Conservation (phyloP, 441 rosid genomes). For the Erodium chrysanthum region DNA sequence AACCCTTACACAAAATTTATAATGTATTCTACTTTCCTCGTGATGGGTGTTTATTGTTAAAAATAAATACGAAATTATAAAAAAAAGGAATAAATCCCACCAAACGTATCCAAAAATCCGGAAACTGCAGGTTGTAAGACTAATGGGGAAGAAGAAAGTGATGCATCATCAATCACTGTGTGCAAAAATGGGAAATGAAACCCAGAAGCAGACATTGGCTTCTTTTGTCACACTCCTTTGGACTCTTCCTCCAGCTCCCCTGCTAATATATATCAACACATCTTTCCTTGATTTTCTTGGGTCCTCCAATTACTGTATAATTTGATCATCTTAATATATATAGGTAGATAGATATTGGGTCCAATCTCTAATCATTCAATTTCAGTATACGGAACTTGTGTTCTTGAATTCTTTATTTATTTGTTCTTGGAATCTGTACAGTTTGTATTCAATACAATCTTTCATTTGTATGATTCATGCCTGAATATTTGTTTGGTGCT, state of each 20-base stretch:
- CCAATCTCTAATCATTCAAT: background rate
- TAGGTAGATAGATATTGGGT: too few relatives aligned
- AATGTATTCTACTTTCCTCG: background rate
- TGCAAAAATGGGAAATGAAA: background rate
- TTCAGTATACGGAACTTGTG: background rate
- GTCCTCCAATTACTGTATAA: background rate
- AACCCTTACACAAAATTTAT: background rate
- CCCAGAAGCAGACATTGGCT: background rate
- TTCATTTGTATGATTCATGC: background rate
- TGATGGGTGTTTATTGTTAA: background rate
- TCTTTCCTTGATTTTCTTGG: background rate
- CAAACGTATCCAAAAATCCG: background rate
- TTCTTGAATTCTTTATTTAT: background rate
- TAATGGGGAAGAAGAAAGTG: background rate
- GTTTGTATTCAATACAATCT: background rate
- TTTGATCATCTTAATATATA: background rate
- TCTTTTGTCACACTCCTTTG: background rate
- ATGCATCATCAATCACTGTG: too few relatives aligned
- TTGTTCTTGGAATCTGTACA: background rate
- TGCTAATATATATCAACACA: too few relatives aligned
- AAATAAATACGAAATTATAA: too few relatives aligned
- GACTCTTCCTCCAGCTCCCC: background rate
- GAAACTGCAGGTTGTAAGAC: background rate
- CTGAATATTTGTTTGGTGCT: background rate
- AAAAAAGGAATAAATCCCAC: background rate